These are phyloP conservation scores for Scorias spongiosa DNA, from an alignment of 2,329 filamentous ascomycete species.

Conservation along the genomic window DNA sequence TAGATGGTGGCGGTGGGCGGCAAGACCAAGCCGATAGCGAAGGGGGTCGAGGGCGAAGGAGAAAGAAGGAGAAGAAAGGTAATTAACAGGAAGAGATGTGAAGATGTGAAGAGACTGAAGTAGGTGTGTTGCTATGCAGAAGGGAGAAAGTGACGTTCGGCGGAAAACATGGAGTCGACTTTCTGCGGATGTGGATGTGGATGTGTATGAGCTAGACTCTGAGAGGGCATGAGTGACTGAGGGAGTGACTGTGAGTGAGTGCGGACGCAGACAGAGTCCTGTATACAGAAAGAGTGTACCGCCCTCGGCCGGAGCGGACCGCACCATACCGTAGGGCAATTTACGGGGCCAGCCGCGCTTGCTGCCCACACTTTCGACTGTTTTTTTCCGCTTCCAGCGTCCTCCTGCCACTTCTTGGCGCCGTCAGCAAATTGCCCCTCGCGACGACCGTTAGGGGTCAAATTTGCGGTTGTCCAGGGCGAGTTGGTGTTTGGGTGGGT, in stretches of 20 bases:
- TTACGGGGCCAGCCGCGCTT: neutral
- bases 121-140: conserved; percentile 2
- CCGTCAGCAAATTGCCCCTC: neutral
- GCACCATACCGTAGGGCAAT: neutral
- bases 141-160: conserved; percentile 1
- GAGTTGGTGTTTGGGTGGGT: too few relatives aligned
- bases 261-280: too few relatives aligned
- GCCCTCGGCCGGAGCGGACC: conserved; percentile 2
- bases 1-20: neutral
- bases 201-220: neutral
- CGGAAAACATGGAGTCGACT: neutral
- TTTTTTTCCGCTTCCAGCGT: neutral
- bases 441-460: neutral
- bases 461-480: too few relatives aligned
- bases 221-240: neutral
- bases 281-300: neutral
- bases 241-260: neutral
- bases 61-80: neutral
- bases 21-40: neutral
- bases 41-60: neutral
- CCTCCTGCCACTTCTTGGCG: neutral
- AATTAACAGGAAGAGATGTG: too few relatives aligned
- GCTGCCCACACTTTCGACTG: neutral
- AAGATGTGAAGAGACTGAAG: neutral
- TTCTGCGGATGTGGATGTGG: neutral